Evolutionary conservation across 257 asterid genomes (phyloP).

Genomic region (Nicotiana sylvestris): DNA sequence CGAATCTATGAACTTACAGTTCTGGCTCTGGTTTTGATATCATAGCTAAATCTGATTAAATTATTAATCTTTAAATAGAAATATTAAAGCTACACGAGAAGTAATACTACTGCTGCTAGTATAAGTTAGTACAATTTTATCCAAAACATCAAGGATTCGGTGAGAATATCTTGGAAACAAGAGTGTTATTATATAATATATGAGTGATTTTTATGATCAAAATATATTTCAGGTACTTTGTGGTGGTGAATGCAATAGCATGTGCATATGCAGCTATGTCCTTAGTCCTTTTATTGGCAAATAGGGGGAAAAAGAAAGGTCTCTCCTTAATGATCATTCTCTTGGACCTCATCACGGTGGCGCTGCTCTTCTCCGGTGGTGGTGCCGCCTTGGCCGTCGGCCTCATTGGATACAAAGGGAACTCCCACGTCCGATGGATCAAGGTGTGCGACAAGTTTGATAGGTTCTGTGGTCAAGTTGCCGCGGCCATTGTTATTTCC

Average conservation of each 20-base stretch:
- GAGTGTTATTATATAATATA: neutral
- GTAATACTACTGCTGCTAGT: too few relatives aligned
- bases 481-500: conserved; percentile 41
- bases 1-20: too few relatives aligned
- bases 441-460: conserved; percentile 48
- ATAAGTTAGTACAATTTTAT: too few relatives aligned
- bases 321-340: conserved; percentile 22
- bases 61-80: too few relatives aligned
- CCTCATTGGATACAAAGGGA: conserved; percentile 52
- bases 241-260: conserved; percentile 58
- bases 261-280: conserved; percentile 50
- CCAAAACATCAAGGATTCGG: too few relatives aligned
- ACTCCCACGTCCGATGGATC: conserved; percentile 58
- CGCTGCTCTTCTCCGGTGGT: conserved; percentile 50
- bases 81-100: too few relatives aligned
- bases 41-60: neutral
- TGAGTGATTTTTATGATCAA: neutral
- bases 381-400: conserved; percentile 60
- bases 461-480: conserved; percentile 44
- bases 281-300: conserved; percentile 32
- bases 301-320: conserved; percentile 23
- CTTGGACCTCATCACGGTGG: conserved; percentile 58
- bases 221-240: conserved; percentile 42
- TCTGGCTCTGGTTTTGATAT: neutral
- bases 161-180: neutral